Evolutionary conservation across 2,329 filamentous ascomycete genomes (phyloP).

Genomic region (Aureobasidium sp.): DNA sequence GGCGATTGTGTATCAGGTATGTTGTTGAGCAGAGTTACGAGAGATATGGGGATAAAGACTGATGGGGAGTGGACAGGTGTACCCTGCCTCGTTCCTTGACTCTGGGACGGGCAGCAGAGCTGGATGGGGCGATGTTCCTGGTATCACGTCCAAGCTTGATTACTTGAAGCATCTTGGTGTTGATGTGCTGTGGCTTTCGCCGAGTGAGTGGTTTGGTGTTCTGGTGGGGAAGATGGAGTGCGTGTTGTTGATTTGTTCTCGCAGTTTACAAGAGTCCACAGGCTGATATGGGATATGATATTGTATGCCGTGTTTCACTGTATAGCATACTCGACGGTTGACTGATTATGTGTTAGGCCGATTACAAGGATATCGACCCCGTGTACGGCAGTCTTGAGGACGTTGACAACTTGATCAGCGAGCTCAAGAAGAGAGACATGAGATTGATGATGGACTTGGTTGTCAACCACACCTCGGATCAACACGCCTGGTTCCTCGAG

Average conservation of each 20-base stretch:
- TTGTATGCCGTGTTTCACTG: constrained; percentile 17
- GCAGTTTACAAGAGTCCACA: constrained; percentile 42
- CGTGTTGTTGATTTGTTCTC: constrained; percentile 20
- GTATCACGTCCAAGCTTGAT: constrained; percentile 55
- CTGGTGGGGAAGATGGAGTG: background rate
- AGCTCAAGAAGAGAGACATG: constrained; percentile 37
- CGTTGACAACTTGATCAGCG: constrained; percentile 36
- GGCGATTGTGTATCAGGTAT: constrained; percentile 26
- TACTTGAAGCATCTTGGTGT: constrained; percentile 54
- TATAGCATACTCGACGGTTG: background rate
- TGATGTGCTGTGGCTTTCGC: constrained; percentile 56
- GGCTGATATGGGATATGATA: constrained; percentile 47
- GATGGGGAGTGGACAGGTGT: constrained; percentile 34
- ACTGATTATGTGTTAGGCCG: constrained; percentile 14
- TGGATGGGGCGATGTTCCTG: constrained; percentile 57
- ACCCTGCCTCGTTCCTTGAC: constrained; percentile 51
- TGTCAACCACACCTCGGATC: constrained; percentile 36
- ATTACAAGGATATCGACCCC: constrained; percentile 40
- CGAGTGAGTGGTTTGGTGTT: constrained; percentile 25
- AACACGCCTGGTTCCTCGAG: constrained; percentile 50
- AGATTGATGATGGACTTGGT: constrained; percentile 42
- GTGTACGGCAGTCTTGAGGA: constrained; percentile 39
- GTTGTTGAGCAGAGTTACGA: background rate
- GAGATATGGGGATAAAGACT: background rate
- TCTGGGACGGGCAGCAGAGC: constrained; percentile 40